Base-by-base conservation (phyloP, 1,284 basidiomycete genomes). In the Ustilago esculenta region DNA sequence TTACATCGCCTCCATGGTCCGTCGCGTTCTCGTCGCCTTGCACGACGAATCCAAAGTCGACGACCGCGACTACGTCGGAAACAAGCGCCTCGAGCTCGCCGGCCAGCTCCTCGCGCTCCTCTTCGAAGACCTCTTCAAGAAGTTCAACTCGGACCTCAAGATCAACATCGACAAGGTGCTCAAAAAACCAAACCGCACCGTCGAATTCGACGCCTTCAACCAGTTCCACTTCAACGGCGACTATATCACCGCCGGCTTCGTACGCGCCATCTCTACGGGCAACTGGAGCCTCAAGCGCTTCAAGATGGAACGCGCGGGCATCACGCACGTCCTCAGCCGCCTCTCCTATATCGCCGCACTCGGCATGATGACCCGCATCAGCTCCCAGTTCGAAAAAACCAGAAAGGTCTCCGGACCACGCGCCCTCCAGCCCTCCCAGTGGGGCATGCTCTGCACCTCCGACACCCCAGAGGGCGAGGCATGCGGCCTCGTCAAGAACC, bases 401-500 rank as follows among this genome's bases (percentile, higher is more conserved):
- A 86, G 96, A 52, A 99, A 99, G 82, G 97, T 99, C 54, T 96
- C 92, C 65, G 97, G 97, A 43, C 96, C 96, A 23, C 89, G 96
- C 81, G 95, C 96, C 12, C 84, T 99, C 64, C 96, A 99, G 82
- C 94, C 96, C 10, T 92, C 90, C 85, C 96, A 99, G 84, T 99
- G 97, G 97, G 97, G 96, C 37, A 94, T 99, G 87, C 85, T 99
- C 20, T 99, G 96, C 84, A 92, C 96, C 0, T 94, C 92, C 79
- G 96, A 99, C 83, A 99, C 97, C 4, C 96, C 96, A 0, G 96
- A 99, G 88, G 97, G 96, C 81, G 96, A 99, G 84, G 96, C 96
- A 6, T 99, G 96, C 81, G 96, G 96, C 47, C 85, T 99, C 58
- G 97, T 99, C 44, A 99, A 99, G 85, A 99, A 99, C 83, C 84